These are phyloP conservation scores for Tolypocladium amazonense DNA, from an alignment of 2,329 filamentous ascomycete genomes.

Conservation along the genomic window DNA sequence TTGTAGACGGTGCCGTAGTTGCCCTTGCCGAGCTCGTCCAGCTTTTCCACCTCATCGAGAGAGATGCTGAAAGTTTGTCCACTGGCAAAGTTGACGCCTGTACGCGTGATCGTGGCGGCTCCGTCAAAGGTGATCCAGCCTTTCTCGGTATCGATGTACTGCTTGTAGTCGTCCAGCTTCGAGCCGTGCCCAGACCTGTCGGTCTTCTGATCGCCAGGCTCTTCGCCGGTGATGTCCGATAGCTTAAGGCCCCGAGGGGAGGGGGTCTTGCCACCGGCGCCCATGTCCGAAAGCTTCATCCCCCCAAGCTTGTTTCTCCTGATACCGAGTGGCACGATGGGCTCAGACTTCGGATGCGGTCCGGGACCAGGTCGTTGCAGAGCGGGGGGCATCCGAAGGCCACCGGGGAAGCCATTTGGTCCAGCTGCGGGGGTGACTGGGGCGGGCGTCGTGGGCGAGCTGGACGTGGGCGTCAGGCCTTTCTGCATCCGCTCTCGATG, in stretches of 20 bases:
- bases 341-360: slow-evolving; percentile 42
- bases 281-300: slow-evolving; percentile 50
- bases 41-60: slow-evolving; percentile 84
- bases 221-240: slow-evolving; percentile 25
- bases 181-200: slow-evolving; percentile 31
- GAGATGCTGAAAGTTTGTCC: slow-evolving; percentile 90
- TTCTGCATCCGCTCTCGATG: slow-evolving; percentile 35
- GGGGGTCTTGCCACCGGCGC: slow-evolving; percentile 15
- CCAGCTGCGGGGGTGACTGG: slow-evolving; percentile 22
- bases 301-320: slow-evolving; percentile 41
- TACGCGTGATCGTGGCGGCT: slow-evolving; percentile 79
- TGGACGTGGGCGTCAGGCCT: slow-evolving; percentile 22
- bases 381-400: slow-evolving; percentile 29
- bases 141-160: slow-evolving; percentile 85
- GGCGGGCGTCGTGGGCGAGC: slow-evolving; percentile 17
- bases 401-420: slow-evolving; percentile 31
- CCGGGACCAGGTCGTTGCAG: slow-evolving; percentile 35
- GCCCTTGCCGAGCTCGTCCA: slow-evolving; percentile 91
- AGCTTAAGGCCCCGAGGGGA: slow-evolving; percentile 29
- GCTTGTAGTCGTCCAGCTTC: slow-evolving; percentile 50
- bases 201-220: slow-evolving; percentile 11
- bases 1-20: slow-evolving; percentile 99
- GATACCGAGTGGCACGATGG: slow-evolving; percentile 48
- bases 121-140: slow-evolving; percentile 89
- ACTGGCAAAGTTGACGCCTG: slow-evolving; percentile 85